A percentile compares a stretch with the other conserved stretches of the same genome.
These are phyloP conservation scores for Spinacia oleracea DNA, from an alignment of 179 eudicot genomes.

Conservation along the genomic window DNA sequence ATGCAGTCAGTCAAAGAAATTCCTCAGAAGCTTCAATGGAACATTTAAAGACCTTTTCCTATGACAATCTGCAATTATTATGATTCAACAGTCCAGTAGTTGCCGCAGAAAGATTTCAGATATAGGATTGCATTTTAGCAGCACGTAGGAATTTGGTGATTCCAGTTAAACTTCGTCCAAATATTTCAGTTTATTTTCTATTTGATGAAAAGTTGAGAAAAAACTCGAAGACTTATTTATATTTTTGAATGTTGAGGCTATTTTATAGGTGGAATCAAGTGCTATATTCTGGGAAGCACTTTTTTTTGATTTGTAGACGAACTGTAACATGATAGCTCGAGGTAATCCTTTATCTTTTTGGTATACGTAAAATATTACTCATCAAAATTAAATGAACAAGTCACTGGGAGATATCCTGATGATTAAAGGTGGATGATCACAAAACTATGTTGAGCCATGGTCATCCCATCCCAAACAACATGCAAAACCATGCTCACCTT, in stretches of 20 bases:
- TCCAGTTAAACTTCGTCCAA: neutral
- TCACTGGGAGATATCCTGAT: neutral
- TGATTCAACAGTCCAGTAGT: neutral
- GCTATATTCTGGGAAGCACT: too few species aligned
- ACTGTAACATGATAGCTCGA: neutral
- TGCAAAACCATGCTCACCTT: constrained; percentile 53
- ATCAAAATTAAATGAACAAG: neutral
- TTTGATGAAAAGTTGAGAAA: constrained; percentile 4
- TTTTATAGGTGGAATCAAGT: neutral
- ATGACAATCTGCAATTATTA: neutral
- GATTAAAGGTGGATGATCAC: neutral
- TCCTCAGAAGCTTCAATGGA: neutral
- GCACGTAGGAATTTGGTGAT: neutral
- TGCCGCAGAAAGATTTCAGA: neutral
- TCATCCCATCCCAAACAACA: constrained; percentile 3
- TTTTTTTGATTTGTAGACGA: neutral
- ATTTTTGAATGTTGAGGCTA: neutral
- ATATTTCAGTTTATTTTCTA: neutral
- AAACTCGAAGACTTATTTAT: too few species aligned
- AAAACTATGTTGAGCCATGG: neutral
- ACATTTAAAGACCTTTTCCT: neutral
- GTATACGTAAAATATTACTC: neutral
- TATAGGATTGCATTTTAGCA: neutral
- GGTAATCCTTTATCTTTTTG: neutral
- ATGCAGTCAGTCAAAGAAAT: neutral